Evolutionary conservation across 2,329 filamentous ascomycete genomes (phyloP).

Genomic region (Knufia petricola): DNA sequence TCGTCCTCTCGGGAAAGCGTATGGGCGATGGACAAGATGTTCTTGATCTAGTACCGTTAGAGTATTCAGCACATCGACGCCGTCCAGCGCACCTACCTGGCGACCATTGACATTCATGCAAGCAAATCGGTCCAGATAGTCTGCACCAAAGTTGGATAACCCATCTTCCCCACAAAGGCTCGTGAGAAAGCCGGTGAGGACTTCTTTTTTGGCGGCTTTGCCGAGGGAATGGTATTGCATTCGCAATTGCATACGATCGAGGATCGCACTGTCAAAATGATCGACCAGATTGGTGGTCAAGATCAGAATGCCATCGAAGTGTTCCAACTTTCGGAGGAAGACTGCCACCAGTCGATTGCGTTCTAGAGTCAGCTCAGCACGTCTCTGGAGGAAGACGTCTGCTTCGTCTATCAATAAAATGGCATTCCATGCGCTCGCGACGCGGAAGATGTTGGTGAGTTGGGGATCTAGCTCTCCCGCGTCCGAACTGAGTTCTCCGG

Average conservation of each 20-base stretch:
- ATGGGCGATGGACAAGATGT: constrained; percentile 2
- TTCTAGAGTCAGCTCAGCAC: constrained; percentile 13
- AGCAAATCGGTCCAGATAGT: too few relatives aligned
- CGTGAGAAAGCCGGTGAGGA: too few relatives aligned
- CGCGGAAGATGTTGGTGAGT: too few relatives aligned
- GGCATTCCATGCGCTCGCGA: too few relatives aligned
- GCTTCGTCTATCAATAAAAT: too few relatives aligned
- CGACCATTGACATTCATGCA: too few relatives aligned
- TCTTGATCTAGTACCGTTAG: constrained; percentile 6
- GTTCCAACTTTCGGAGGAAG: constrained; percentile 22
- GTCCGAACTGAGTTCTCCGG: too few relatives aligned
- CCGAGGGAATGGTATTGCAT: too few relatives aligned
- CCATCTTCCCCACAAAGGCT: too few relatives aligned
- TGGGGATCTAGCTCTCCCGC: too few relatives aligned
- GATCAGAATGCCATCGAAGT: constrained; percentile 22
- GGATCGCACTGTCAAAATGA: constrained; percentile 12
- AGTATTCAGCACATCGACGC: not conserved
- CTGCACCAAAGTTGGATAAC: too few relatives aligned
- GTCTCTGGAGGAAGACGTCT: constrained; percentile 14
- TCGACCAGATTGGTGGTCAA: constrained; percentile 23
- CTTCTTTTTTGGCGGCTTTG: constrained; percentile 8
- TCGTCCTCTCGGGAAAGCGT: not conserved
- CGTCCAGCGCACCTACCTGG: too few relatives aligned
- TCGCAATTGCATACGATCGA: constrained; percentile 8
- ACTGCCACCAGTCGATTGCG: constrained; percentile 22